Evolutionary conservation across 768 basidiomycete species (phyloP).

Genomic region (Boletales sp.): DNA sequence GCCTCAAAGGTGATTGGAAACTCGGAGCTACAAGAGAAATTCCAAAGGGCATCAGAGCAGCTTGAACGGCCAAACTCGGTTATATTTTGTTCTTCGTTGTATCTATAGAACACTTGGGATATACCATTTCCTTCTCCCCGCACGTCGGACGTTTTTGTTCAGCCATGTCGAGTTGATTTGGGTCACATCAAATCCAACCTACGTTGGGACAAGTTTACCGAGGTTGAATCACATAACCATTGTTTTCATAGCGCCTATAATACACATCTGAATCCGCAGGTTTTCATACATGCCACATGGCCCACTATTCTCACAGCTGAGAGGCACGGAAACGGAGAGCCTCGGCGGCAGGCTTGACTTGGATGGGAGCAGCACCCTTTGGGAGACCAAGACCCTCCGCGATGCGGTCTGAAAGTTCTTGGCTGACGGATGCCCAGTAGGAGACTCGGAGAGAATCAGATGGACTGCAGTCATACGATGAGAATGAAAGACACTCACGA

Average conservation of each 20-base stretch:
- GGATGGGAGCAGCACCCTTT: conserved; percentile 53
- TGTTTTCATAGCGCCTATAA: too few relatives aligned
- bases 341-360: conserved; percentile 52
- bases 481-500: conserved; percentile 42
- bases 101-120: conserved; percentile 45
- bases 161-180: too few relatives aligned
- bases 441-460: conserved; percentile 44
- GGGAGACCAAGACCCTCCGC: conserved; percentile 68
- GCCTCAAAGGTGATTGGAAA: conserved; percentile 98
- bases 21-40: conserved; percentile 88
- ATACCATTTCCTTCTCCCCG: too few relatives aligned
- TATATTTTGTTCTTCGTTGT: conserved; percentile 85
- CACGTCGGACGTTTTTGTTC: too few relatives aligned
- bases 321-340: conserved; percentile 47
- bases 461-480: not conserved
- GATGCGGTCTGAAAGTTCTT: conserved; percentile 69
- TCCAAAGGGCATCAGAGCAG: conserved; percentile 88
- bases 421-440: conserved; percentile 77
- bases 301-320: not conserved
- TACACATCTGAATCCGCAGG: too few relatives aligned
- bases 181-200: too few relatives aligned
- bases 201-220: too few relatives aligned
- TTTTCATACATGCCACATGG: conserved; percentile 1
- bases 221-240: too few relatives aligned
- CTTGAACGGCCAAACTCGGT: conserved; percentile 92